Evolutionary conservation across 2,329 filamentous ascomycete species (phyloP), one percentile per base, ranked within the genome.

Genomic region (Triangularia verruculosa): DNA sequence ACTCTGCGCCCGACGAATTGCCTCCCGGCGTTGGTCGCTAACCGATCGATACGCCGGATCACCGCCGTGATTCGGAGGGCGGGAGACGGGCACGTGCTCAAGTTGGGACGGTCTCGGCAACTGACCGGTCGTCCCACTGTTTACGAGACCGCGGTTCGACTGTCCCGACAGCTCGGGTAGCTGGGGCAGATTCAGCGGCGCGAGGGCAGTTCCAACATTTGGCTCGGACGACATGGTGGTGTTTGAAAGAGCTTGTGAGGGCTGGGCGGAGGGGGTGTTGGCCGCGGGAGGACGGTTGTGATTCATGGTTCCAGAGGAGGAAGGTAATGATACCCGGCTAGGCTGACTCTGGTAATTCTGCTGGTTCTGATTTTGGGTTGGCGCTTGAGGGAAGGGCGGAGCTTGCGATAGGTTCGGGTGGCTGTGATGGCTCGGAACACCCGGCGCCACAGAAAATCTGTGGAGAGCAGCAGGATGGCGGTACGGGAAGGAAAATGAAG

Each of bases 391-490:
- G 32, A 32, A 32, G 13, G 22, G 20, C 17, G 32, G 24, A 15
- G 39, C n/a, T 52, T 17, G 34, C 17, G 34, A 13, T n/a, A 27
- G 22, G 57, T 24, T 17, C 39, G 57, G 13, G 20, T 59, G 22
- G 39, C 27, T 27, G 15, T 47, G 34, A 12, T 39, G 57, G 20
- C 52, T 59, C 1, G 20, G 34, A n/a, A 22, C 32, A 27, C 25
- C 58, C 7, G 61, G 59, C 30, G 61, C 57, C 12, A 60, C 25
- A 3, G 60, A 57, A 34, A 53, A 55, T 12, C 61, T 59, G 7
- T 57, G 55, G 54, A 59, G 57, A n/a, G 51, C 9, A 9, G 61
- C 12, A 7, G 63, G 52, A 4, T 63, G 61, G 34, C 54, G 61
- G 59, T 62, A 63, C 15, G 39, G 27, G 7, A 59, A 61, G 55